Conservation (phyloP, 1,139 yeast species). For the Yamadazyma sp. region DNA sequence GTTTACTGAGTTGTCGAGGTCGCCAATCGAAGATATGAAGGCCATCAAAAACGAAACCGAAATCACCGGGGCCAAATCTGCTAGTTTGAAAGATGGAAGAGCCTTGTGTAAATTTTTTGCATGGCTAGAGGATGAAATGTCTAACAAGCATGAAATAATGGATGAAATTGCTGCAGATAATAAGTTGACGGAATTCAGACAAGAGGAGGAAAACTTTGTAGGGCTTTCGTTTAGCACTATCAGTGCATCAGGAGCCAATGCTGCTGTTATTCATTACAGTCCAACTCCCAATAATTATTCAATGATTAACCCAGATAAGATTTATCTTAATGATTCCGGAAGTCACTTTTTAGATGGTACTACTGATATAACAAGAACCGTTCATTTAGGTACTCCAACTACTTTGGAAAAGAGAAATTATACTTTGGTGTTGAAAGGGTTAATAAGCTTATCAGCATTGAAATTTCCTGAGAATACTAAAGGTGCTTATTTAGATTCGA, state of each 20-base stretch:
- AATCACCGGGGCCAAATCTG: conserved; percentile 68
- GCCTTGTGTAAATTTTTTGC: conserved; percentile 78
- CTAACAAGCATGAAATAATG: conserved; percentile 53
- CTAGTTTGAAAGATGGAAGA: conserved; percentile 86
- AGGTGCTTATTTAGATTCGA: conserved; percentile 78
- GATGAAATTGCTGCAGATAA: conserved; percentile 82
- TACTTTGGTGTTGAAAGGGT: conserved; percentile 91
- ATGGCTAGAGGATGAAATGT: conserved; percentile 76
- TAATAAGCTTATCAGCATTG: conserved; percentile 72
- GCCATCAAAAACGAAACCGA: conserved; percentile 76
- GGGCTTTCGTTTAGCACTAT: conserved; percentile 93
- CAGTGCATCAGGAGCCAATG: conserved; percentile 89
- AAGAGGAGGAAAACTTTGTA: conserved; percentile 58
- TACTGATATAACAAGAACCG: conserved; percentile 92
- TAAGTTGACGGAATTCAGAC: conserved; percentile 64
- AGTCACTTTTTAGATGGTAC: conserved; percentile 95
- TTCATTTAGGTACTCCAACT: conserved; percentile 74
- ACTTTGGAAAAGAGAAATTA: conserved; percentile 70
- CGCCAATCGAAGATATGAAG: conserved; percentile 73
- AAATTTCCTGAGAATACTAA: conserved; percentile 86
- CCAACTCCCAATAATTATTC: conserved; percentile 59
- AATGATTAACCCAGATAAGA: conserved; percentile 70
- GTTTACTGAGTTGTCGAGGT: conserved; percentile 45
- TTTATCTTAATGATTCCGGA: conserved; percentile 90
- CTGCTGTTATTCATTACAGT: conserved; percentile 88